Base-by-base conservation (phyloP, 2,329 filamentous ascomycete species). In the Xylaria sp. region DNA sequence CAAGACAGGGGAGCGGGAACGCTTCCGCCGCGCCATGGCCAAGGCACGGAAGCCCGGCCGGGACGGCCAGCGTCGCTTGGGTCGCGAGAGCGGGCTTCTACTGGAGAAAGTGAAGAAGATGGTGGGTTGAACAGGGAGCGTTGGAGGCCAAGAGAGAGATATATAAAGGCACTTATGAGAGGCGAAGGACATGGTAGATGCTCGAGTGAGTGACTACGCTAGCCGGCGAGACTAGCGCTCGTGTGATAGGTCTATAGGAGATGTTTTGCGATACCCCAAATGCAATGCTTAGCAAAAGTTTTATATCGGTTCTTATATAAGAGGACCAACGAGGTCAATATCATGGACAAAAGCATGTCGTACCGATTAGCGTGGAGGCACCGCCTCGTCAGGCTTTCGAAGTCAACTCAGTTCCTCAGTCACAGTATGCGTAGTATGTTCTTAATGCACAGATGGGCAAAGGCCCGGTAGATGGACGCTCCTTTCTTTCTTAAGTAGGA, bases 91-190 rank as follows among this genome's bases (percentile, higher is more conserved):
- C 74, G 86, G 86, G 39, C 85, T 95, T 43, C 75, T 97, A 74
- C 81, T 97, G 64, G 91, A 93, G 75, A 93, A 90, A 80, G 91
- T 95, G 39, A 90, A 91, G 83, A 89, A 85, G 77, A 83, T 97
- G 79, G 87, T 96, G 69, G 85, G 83, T 2, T 76, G 82, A 32
- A 28, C 9, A 13, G 72, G 60, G 36, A 72, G 66, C 13, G 3
- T 20, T n/a, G n/a, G 2, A 71, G 53, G 67, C 46, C 15, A 23
- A 28, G 18, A 9, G 18, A 48, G 32, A 12, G 5, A 12, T 2
- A 12, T 2, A 9, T 23, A 55, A 55, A 5, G 12, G 10, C 3
- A 36, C 5, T 10, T 23, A 2, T 9, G 25, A 34, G 28, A 30
- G 32, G n/a, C 12, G 46, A 58, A 10, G 28, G 9, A 32, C 5